Base-by-base conservation (phyloP, 2,329 filamentous ascomycete species). In the Uncinocarpus reesii region DNA sequence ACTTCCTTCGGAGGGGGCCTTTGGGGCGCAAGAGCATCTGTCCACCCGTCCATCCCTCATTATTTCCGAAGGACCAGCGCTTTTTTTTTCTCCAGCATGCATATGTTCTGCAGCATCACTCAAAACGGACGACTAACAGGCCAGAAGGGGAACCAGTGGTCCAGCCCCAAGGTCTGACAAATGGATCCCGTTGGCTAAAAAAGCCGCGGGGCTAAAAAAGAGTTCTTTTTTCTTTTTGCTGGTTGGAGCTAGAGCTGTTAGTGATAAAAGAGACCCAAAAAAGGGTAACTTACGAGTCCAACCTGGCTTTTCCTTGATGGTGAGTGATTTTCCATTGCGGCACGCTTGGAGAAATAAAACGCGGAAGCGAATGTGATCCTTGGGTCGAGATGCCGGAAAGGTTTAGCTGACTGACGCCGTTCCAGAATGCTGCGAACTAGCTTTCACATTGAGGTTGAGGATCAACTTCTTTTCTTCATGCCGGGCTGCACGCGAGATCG, bases 101-200 rank as follows among this genome's bases (percentile, higher is more conserved):
- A 45, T 37, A 45, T 45, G 31, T 45, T 36, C 32, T 47, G 44
- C 44, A 47, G 44, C 34, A 32, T 32, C 15, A 24, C 15, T 44
- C 23, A 11, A 23, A 40, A 16, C 44, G 11, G 36, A 47, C 18
- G 15, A 32, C 7, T 15, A 31, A 38, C 32, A 38, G 40, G 24
- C 16, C 23, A 38, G 18, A 26, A 20, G 28, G 31, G 35, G 36
- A 48, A 28, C 28, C 29, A 26, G 28, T 15, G 45, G 46, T 40
- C 44, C 44, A 40, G 44, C 44, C 44, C 18, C 36, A 35, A 36
- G 23, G 6, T 42, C 28, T 48, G 46, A 48, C 46, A 42, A 48
- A 48, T 48, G 37, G 28, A 34, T 48, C 46, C 32, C 42, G 46
- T 48, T 48, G 46, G 46, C 21, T 36, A 35, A 48, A 42, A 48